Evolutionary conservation across 148 eudicot species (phyloP), one percentile per base, ranked within the genome.

Genomic region (Simmondsia chinensis): DNA sequence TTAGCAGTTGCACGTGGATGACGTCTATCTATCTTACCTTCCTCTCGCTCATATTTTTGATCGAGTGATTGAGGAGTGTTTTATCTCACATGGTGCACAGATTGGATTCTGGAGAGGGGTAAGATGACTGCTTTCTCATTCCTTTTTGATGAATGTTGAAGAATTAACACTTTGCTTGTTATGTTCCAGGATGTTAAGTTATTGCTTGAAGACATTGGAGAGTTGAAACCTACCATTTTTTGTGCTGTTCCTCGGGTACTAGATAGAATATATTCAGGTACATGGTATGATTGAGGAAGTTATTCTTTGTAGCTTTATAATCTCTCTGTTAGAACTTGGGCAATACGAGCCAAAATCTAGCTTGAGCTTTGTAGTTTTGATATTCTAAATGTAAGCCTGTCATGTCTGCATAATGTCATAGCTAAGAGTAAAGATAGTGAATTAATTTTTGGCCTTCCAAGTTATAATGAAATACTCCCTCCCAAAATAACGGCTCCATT

Each of bases 91-190:
- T 56, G 99, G 86, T 25, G 95, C 88, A 34, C 62, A 73, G 53
- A 79, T 91, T 51, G 99, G 99, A 65, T 91, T 91, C 38, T 91
- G 99, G 99, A 79, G 94, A 44, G 99, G 99, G 89, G 99, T 91
- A 71, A 72, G 77, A 28, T 64, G 33, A 26, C 57, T 53, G 44
- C 53, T 33, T n/a, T n/a, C n/a, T n/a, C n/a, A n/a, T n/a, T n/a
- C n/a, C 25, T 19, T 22, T 8, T 4, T 33, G 30, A 47, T 4
- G 18, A 33, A 38, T 9, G 16, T 46, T 33, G n/a, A n/a, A n/a
- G n/a, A n/a, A n/a, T n/a, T n/a, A 36, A 60, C 33, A 26, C 49
- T 39, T 45, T 17, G 19, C 23, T 51, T 43, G n/a, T 60, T 46
- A 18, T 56, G 48, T 63, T 34, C 46, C 66, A 91, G 99, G 99